Evolutionary conservation across 2,329 filamentous ascomycete genomes (phyloP).

Genomic region (Fusarium sp.): DNA sequence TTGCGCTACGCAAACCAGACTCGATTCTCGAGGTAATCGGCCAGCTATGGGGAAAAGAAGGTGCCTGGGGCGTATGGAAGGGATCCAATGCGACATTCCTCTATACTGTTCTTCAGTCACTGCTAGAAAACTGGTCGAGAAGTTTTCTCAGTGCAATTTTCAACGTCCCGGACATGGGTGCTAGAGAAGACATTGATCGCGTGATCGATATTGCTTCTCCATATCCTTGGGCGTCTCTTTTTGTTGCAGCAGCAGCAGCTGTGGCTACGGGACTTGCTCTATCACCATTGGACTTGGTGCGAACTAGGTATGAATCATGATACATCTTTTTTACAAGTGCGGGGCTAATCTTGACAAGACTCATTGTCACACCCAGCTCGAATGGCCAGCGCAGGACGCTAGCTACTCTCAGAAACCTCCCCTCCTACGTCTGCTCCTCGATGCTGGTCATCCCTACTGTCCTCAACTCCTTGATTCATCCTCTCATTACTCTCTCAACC

Average conservation of each 20-base stretch:
- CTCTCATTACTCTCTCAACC: constrained; percentile 80
- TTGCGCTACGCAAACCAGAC: constrained; percentile 77
- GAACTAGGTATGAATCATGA: constrained; percentile 65
- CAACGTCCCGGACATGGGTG: constrained; percentile 84
- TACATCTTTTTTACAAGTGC: neutral
- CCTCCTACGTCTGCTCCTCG: constrained; percentile 77
- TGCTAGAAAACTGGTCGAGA: constrained; percentile 90
- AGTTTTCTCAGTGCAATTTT: constrained; percentile 90
- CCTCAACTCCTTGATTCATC: constrained; percentile 84
- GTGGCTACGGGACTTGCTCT: constrained; percentile 81
- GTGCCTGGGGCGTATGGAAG: constrained; percentile 94
- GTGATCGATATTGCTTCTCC: constrained; percentile 77
- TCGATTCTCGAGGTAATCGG: constrained; percentile 87
- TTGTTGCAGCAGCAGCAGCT: constrained; percentile 71
- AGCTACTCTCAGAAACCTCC: constrained; percentile 78
- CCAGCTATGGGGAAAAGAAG: constrained; percentile 88
- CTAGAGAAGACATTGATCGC: constrained; percentile 80
- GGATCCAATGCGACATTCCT: constrained; percentile 91
- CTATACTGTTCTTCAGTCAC: constrained; percentile 85
- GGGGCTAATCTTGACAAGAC: constrained; percentile 56
- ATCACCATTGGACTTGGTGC: constrained; percentile 87
- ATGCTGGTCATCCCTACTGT: constrained; percentile 83
- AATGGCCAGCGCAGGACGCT: constrained; percentile 80
- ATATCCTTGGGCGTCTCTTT: constrained; percentile 81
- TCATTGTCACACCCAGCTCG: constrained; percentile 85